Base-by-base conservation (phyloP, 495 filamentous ascomycete species). In the Evernia prunastri region DNA sequence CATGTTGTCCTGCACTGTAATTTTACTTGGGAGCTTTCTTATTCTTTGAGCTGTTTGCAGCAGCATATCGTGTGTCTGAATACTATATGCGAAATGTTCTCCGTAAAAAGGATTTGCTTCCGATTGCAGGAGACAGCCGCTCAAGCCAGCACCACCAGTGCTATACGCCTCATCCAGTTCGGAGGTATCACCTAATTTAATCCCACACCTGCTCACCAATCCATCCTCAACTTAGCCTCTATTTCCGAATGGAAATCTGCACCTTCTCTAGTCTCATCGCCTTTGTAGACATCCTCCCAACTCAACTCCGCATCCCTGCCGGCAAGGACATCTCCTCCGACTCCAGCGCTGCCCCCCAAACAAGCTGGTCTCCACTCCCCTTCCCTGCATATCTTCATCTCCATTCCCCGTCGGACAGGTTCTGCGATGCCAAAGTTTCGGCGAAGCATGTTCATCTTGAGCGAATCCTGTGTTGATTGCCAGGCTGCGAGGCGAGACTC, bases 391-490 rank as follows among this genome's bases (percentile, higher is more conserved):
- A 96, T 91, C 82, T 89, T 89, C 70, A 96, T 78, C 80, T 98
- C 93, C 93, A 98, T 98, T 42, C 87, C 89, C n/a, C 93, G 85
- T 20, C 90, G 84, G 66, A 97, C 84, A 13, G 93, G 92, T 83
- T 96, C 93, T n/a, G 87, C 90, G 63, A 96, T 90, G 53, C 93
- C 93, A 74, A 88, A 97, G 39, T 87, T 84, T 61, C 91, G 89
- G 54, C 91, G 84, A 72, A 96, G 82, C 39, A 81, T 76, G 77
- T 92, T 86, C 91, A 95, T 95, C 79, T 93, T 92, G 73, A 96
- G 72, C 7, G 76, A 72, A 70, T 96, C 88, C 75, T 96, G 93
- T 61, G 92, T 96, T 42, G 85, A 79, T 72, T 83, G 84, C 93
- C 93, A 98, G 56, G 83, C 77, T 74, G 86, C 80, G 59, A 98